Base-by-base conservation (phyloP, 163 green algal species). In the Trebouxiophyceae sp. region DNA sequence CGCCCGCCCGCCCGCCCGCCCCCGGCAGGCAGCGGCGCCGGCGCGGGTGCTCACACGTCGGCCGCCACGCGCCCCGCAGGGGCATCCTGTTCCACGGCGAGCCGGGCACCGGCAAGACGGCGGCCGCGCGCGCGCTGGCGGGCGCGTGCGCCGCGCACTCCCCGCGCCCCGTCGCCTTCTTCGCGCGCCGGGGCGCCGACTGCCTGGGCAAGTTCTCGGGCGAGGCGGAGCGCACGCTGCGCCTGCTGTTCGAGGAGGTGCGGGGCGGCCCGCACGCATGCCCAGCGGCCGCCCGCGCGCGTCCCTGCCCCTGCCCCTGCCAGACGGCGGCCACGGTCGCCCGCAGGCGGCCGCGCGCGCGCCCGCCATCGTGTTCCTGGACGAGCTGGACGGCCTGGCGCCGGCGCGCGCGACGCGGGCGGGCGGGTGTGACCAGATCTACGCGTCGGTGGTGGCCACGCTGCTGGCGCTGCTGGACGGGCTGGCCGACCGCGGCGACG, bases 391-490 rank as follows among this genome's bases (percentile, higher is more conserved):
- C 58, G 83, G 76, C 4, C 71, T 92, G 55, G 81, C 77, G 39
- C 85, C 85, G 0, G 56, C 73, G 6, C 62, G 74, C 16, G 45
- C 66, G 6, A 62, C 44, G 27, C 60, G 57, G 7, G 54, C 39
- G 20, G 62, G 62, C 46, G 33, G 65, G 26, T 4, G 32, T 6
- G 65, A 82, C 66, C 84, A 90, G 68, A 89, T 89, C 46, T 88
- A 87, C 67, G 86, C 84, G 12, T 84, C 71, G n/a, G 78, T 93
- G 34, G 85, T 93, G 60, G 76, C 84, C 56, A 91, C 86, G 1
- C 69, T 95, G 55, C 72, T 93, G 29, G 75, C 79, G 1, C 78
- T 92, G 20, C 89, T 95, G 85, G 88, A 95, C 31, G 78, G 78
- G 1, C 30, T 93, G 20, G 55, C 57, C 20, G 83, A 87, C 76